Evolutionary conservation across 1,284 basidiomycete species (phyloP).

Genomic region (Erythrobasidium hasegawianum): DNA sequence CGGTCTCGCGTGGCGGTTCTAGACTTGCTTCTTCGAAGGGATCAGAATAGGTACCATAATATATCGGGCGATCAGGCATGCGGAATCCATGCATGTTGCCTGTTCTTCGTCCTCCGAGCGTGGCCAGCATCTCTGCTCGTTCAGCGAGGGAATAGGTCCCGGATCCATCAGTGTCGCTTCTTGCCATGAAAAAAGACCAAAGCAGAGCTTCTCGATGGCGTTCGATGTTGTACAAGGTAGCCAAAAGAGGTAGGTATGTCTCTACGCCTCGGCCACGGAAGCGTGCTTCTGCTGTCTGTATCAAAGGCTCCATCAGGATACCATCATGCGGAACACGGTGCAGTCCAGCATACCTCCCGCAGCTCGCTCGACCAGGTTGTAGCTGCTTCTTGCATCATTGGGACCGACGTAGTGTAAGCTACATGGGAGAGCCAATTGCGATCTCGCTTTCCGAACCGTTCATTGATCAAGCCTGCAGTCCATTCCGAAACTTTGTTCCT

Average conservation of each 20-base stretch:
- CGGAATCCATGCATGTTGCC: neutral
- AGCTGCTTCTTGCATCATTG: slow-evolving; percentile 9
- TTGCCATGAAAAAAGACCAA: slow-evolving; percentile 26
- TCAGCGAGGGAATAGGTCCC: slow-evolving; percentile 16
- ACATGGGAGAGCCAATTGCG: slow-evolving; percentile 18
- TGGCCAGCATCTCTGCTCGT: neutral
- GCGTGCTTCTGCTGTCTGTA: slow-evolving; percentile 20
- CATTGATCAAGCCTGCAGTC: neutral
- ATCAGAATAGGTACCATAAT: neutral
- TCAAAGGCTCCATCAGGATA: neutral
- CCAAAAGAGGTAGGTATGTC: neutral
- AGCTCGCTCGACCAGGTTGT: slow-evolving; percentile 7
- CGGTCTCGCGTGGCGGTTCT: neutral
- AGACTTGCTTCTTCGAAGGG: slow-evolving; percentile 1
- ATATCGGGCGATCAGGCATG: neutral
- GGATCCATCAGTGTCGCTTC: slow-evolving; percentile 11
- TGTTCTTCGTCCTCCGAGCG: neutral
- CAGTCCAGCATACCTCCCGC: slow-evolving; percentile 14
- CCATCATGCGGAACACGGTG: no score
- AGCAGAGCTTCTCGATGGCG: slow-evolving; percentile 27
- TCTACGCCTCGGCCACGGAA: slow-evolving; percentile 15
- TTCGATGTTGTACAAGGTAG: slow-evolving; percentile 18
- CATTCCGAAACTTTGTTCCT: neutral
- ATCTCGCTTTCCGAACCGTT: slow-evolving; percentile 17
- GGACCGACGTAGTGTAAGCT: neutral